Percentiles rank a stretch among this genome's conserved stretches.
These are phyloP conservation scores for Tricholoma sp. DNA, from an alignment of 768 basidiomycete species.

Conservation along the genomic window DNA sequence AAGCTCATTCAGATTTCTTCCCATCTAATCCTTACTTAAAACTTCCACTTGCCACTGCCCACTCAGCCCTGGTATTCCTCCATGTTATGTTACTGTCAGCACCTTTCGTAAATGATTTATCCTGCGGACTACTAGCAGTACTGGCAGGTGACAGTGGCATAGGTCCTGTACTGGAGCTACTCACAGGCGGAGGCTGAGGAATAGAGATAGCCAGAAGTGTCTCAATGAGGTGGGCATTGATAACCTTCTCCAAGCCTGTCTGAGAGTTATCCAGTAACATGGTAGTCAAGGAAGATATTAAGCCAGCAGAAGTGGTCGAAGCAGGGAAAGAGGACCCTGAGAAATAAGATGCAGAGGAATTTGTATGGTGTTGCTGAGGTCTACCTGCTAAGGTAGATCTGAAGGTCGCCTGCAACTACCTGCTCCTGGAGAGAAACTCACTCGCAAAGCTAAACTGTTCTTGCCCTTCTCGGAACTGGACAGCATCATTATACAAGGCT, in stretches of 20 bases:
- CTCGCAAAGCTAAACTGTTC: conserved; percentile 41
- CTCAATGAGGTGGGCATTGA: conserved; percentile 56
- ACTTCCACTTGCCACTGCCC: no score
- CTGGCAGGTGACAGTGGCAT: no score
- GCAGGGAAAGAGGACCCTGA: conserved; percentile 16
- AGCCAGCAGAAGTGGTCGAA: conserved; percentile 12
- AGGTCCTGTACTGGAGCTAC: no score
- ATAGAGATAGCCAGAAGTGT: no score
- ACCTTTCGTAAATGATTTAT: no score
- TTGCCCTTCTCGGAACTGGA: conserved; percentile 26
- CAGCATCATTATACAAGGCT: no score
- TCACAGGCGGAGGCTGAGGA: no score
- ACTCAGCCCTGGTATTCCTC: conserved; percentile 14
- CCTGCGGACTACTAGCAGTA: no score
- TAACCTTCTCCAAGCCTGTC: conserved; percentile 60
- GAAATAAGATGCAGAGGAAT: conserved; percentile 36
- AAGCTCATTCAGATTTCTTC: no score
- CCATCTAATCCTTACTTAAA: no score
- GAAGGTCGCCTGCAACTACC: conserved; percentile 12
- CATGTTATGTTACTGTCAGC: no score
- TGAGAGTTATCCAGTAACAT: conserved; percentile 63
- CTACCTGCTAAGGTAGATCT: conserved; percentile 29
- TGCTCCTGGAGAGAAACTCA: conserved; percentile 28
- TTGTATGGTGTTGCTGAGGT: conserved; percentile 43
- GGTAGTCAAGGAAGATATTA: conserved; percentile 21